Conservation (phyloP, 2,329 filamentous ascomycete species). For the Fusarium coffeatum region DNA sequence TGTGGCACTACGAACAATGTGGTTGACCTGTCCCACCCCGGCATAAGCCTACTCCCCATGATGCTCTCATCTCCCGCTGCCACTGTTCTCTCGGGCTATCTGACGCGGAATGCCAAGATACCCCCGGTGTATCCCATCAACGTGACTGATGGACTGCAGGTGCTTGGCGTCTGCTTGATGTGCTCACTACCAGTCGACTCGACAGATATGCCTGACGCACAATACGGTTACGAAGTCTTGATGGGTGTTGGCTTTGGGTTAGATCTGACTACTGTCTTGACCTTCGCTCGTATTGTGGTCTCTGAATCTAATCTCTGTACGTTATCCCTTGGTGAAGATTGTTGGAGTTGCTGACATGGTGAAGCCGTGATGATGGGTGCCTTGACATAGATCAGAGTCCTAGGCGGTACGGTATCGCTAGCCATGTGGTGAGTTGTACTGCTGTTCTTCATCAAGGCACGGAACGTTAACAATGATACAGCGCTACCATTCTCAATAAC, state of each 20-base stretch:
- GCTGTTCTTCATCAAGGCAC: accelerated
- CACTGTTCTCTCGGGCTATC: background rate
- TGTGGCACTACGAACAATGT: slow-evolving; percentile 9
- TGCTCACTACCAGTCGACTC: background rate
- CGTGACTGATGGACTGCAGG: background rate
- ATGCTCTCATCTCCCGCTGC: slow-evolving; percentile 3
- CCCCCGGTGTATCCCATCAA: background rate
- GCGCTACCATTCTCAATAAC: slow-evolving; percentile 5
- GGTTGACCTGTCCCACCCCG: slow-evolving; percentile 7
- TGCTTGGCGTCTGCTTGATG: slow-evolving; percentile 1
- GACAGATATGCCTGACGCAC: background rate
- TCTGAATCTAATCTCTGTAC: background rate
- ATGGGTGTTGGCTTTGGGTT: slow-evolving; percentile 5
- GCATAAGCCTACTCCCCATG: slow-evolving; percentile 5
- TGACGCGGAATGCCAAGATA: background rate
- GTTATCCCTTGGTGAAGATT: accelerated
- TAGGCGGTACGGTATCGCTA: slow-evolving; percentile 9
- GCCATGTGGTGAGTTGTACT: background rate
- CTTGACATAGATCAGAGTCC: slow-evolving; percentile 1
- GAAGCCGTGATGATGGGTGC: slow-evolving; percentile 15
- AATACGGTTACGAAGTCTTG: slow-evolving; percentile 8
- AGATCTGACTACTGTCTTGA: background rate
- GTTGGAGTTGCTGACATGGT: accelerated
- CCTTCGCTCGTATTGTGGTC: slow-evolving; percentile 3
- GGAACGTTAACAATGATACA: accelerated